These are phyloP conservation scores for Metschnikowia corniflorae DNA, from an alignment of 805 yeast species.

Conservation along the genomic window DNA sequence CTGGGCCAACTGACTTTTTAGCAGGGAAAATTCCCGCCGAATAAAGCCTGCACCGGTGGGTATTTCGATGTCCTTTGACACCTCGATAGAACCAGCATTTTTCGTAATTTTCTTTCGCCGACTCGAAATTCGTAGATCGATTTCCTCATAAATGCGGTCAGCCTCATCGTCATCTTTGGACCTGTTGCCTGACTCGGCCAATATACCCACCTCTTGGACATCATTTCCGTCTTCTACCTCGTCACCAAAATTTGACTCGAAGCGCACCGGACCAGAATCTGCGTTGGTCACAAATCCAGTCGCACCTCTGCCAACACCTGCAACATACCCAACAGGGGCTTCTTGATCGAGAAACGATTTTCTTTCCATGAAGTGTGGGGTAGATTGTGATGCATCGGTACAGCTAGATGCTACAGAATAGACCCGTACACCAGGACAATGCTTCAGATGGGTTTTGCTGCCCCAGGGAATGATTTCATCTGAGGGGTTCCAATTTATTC, in stretches of 20 bases:
- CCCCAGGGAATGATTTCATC: too few relatives aligned
- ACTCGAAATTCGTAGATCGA: conserved; percentile 53
- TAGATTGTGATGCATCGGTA: neutral
- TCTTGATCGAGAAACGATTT: conserved; percentile 66
- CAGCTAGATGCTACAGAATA: neutral
- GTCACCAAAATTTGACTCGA: conserved; percentile 16
- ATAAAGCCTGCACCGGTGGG: conserved; percentile 15
- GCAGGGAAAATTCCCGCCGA: conserved; percentile 59
- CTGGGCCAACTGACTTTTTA: conserved; percentile 56
- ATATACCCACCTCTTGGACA: conserved; percentile 30
- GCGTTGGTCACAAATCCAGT: conserved; percentile 87
- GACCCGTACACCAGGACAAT: conserved; percentile 5
- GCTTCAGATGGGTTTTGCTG: too few relatives aligned
- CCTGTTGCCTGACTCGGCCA: conserved; percentile 18
- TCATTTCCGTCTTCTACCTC: conserved; percentile 28
- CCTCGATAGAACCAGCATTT: conserved; percentile 1
- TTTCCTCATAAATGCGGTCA: conserved; percentile 57
- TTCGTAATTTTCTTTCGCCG: conserved; percentile 19
- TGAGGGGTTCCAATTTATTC: too few relatives aligned
- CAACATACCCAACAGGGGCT: conserved; percentile 86
- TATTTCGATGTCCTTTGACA: conserved; percentile 6
- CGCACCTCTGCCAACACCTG: conserved; percentile 96
- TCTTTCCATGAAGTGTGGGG: conserved; percentile 13
- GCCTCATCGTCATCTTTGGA: conserved; percentile 75
- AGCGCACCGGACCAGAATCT: conserved; percentile 49